Percentiles rank a stretch among this genome's conserved stretches.
Conservation (phyloP, 2,329 filamentous ascomycete genomes). For the Colletotrichum sp. region DNA sequence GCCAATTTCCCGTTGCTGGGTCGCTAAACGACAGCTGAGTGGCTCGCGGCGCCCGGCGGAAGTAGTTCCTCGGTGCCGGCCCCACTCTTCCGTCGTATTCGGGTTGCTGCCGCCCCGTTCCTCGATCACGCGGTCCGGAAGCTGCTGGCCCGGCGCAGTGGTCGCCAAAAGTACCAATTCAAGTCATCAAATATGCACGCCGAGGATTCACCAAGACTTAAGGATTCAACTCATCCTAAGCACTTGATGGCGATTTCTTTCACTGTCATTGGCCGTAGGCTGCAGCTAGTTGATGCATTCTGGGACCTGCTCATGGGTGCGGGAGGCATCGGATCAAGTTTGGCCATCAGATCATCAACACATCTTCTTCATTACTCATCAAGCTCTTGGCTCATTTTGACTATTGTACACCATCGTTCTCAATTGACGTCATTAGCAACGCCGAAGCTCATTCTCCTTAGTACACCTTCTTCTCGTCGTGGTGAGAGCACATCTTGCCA, state of each 20-base stretch:
- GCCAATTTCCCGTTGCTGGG: constrained; percentile 8
- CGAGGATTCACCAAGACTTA: not conserved
- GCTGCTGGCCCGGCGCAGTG: not conserved
- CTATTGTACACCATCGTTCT: not conserved
- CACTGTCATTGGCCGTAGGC: not conserved
- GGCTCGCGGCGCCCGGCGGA: not conserved
- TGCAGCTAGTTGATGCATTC: not conserved
- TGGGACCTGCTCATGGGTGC: accelerated
- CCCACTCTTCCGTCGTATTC: constrained; percentile 6
- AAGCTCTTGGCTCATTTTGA: not conserved
- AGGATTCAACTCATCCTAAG: not conserved
- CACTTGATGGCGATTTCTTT: not conserved
- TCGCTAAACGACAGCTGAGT: not conserved
- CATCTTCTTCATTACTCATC: not conserved
- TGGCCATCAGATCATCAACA: not conserved
- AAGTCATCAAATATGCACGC: not conserved
- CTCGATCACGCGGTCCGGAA: not conserved
- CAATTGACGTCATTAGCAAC: not conserved
- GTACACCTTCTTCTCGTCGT: constrained; percentile 13
- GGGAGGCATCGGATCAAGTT: not conserved
- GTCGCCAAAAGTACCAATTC: not conserved
- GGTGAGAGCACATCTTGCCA: constrained; percentile 19
- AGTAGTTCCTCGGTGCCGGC: not conserved
- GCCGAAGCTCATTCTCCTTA: not conserved
- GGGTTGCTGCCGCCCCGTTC: not conserved